Evolutionary conservation across 1,284 basidiomycete genomes (phyloP), one percentile per base, ranked within the genome.

Genomic region (Cryptococcus sp.): DNA sequence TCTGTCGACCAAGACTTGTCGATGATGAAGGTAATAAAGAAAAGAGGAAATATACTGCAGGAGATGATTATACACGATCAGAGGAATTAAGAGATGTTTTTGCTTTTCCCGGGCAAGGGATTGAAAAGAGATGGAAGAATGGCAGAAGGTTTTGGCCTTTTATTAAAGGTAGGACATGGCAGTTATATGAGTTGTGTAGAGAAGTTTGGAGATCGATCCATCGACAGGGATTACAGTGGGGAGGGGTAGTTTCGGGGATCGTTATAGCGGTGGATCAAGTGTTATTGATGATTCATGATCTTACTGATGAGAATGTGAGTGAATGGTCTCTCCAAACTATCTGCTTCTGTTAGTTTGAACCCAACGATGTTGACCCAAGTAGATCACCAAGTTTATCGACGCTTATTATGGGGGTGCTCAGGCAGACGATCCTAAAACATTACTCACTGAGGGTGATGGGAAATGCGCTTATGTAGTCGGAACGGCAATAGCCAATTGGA

Each of bases 401-500:
- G 33, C 8, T 7, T 52, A 34, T 37, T 45, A 52, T 11, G 49
- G 49, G 1, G 49, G 36, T 10, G 1, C 23, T 1, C n/a, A 34
- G 10, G 10, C 36, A 6, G 49, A 51, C 36, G 32, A 43, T 43
- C 49, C 49, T 7, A n/a, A 43, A 11, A 32, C 5, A 6, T 1
- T 52, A 10, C 31, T 52, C 5, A 34, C 41, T 10, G 32, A 53
- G 6, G 52, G 38, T 5, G 64, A 66, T 33, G 10, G 41, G 6
- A 52, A 56, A 10, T 71, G 69, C 49, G 63, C 62, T 1, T 71
- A 69, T 46, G 46, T 57, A 3, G 49, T 56, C 7, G 69, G 69
- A 0, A 64, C 63, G 6, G 66, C 64, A 2, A 59, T 69, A 7
- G 65, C 69, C 15, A 65, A 64, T 46, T 68, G 67, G 67, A 60